These are phyloP conservation scores for Flagelloscypha sp. DNA, from an alignment of 768 basidiomycete genomes.

Conservation along the genomic window DNA sequence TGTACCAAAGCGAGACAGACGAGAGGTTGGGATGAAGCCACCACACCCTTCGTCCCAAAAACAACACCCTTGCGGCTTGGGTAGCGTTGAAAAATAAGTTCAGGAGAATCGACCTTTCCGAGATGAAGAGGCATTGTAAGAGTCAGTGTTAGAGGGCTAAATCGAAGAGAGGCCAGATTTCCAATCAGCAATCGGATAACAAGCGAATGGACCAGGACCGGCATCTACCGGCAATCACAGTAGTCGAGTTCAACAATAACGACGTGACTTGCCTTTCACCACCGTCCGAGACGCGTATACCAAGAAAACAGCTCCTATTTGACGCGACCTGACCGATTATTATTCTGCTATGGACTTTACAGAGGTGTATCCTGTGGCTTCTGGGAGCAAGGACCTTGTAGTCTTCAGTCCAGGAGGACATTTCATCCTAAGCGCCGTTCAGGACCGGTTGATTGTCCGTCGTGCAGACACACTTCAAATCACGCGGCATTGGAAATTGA, in stretches of 20 bases:
- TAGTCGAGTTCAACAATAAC: too few relatives aligned
- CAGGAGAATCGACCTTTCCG: constrained; percentile 65
- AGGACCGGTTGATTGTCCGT: constrained; percentile 75
- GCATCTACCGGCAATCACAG: too few relatives aligned
- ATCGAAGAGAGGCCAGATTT: too few relatives aligned
- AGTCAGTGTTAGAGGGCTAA: too few relatives aligned
- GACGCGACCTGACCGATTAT: too few relatives aligned
- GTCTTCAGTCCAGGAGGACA: constrained; percentile 82
- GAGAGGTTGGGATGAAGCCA: constrained; percentile 84
- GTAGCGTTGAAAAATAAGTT: constrained; percentile 61
- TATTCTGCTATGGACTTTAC: constrained; percentile 89
- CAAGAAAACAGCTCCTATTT: too few relatives aligned
- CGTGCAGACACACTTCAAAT: constrained; percentile 81
- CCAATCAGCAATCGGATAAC: too few relatives aligned
- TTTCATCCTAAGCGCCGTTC: constrained; percentile 73
- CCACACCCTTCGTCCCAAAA: constrained; percentile 80
- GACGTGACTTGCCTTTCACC: too few relatives aligned
- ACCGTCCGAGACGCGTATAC: too few relatives aligned
- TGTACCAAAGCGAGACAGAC: too few relatives aligned
- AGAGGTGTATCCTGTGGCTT: constrained; percentile 71
- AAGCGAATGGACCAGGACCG: too few relatives aligned
- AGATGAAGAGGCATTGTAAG: too few relatives aligned
- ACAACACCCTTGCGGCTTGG: constrained; percentile 81
- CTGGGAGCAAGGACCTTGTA: constrained; percentile 51
- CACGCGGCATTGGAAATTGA: constrained; percentile 69